A percentile compares a stretch with the other conserved stretches of the same genome.
Evolutionary conservation across 768 basidiomycete genomes (phyloP).

Genomic region (Neoboletus brunneissimus): DNA sequence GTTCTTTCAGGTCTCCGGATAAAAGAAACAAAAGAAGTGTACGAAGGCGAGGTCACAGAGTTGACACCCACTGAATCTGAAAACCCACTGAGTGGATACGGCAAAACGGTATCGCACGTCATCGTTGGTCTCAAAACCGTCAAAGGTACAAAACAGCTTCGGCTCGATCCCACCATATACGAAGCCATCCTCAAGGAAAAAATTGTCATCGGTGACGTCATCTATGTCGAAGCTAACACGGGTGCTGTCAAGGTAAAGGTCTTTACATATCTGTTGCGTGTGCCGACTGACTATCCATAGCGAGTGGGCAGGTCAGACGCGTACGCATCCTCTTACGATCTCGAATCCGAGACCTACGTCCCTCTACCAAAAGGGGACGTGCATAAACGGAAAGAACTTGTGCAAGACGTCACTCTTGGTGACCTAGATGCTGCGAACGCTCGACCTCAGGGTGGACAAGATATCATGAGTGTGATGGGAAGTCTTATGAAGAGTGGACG

Average conservation of each 20-base stretch:
- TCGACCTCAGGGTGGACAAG: constrained; percentile 92
- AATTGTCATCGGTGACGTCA: constrained; percentile 93
- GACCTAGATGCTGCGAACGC: constrained; percentile 97
- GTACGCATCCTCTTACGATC: constrained; percentile 95
- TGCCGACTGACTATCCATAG: constrained; percentile 37
- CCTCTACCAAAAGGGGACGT: constrained; percentile 96
- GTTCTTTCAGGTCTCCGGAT: constrained; percentile 72
- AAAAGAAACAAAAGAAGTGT: constrained; percentile 99
- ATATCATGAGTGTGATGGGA: constrained; percentile 98
- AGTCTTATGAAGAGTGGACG: constrained; percentile 86
- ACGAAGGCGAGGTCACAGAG: constrained; percentile 98
- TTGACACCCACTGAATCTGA: constrained; percentile 94
- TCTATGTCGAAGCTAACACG: constrained; percentile 91
- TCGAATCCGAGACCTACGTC: constrained; percentile 98
- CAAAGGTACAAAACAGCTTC: constrained; percentile 89
- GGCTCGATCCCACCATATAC: constrained; percentile 93
- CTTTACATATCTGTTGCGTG: not conserved
- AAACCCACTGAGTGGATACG: constrained; percentile 95
- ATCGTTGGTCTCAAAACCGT: constrained; percentile 93
- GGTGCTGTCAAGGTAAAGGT: constrained; percentile 85
- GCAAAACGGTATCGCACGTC: constrained; percentile 98
- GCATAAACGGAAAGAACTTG: constrained; percentile 92
- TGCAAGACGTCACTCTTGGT: constrained; percentile 92
- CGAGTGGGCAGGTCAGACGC: constrained; percentile 96
- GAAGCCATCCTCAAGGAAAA: constrained; percentile 98